These are phyloP conservation scores for Sphaerosporella brunnea DNA, from an alignment of 495 filamentous ascomycete genomes.

Conservation along the genomic window DNA sequence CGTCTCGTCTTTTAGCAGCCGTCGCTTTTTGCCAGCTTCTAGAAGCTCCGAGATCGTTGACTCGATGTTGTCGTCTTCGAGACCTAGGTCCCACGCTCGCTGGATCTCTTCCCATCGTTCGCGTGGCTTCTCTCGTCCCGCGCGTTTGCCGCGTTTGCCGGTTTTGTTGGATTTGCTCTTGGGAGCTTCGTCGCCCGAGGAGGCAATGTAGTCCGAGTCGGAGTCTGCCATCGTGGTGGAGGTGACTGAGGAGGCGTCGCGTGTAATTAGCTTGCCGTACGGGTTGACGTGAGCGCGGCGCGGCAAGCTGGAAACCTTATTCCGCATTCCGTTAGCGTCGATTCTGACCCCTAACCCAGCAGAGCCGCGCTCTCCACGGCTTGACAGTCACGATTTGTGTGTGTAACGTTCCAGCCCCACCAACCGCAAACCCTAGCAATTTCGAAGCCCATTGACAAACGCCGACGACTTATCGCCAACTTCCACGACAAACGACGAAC, in stretches of 20 bases:
- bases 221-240: conserved; percentile 51
- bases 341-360: no score
- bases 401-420: no score
- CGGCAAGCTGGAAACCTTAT: no score
- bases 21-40: conserved; percentile 57
- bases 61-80: conserved; percentile 58
- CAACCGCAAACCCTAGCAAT: no score
- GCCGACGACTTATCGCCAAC: no score
- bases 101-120: conserved; percentile 41
- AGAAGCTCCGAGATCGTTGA: conserved; percentile 49
- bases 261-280: no score
- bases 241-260: neutral
- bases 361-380: no score
- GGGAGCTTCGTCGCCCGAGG: conserved; percentile 60
- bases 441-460: no score
- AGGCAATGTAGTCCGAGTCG: conserved; percentile 67
- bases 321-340: no score
- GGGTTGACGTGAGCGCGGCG: no score
- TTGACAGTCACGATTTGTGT: no score
- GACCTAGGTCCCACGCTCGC: conserved; percentile 46
- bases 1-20: conserved; percentile 79
- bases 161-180: conserved; percentile 25
- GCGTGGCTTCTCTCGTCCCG: conserved; percentile 27
- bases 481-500: no score
- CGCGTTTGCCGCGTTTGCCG: neutral